phyloP scores from a whole-genome alignment of 164 flowering plant genomes.

The Liquidambar formosana region DNA sequence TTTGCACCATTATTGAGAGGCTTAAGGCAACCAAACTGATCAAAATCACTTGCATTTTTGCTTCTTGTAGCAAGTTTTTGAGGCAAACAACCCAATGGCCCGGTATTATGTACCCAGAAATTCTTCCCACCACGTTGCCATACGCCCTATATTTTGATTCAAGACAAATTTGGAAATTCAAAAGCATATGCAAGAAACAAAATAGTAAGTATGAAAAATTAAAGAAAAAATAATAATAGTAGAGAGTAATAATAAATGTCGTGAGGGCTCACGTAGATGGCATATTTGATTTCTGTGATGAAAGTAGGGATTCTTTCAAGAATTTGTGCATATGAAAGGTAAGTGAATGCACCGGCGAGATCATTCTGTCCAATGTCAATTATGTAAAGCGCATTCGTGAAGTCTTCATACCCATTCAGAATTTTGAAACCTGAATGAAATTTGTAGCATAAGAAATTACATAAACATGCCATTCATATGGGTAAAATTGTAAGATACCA shows the following conservation, averaged over 20 bases:
- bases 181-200: background rate
- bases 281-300: constrained; percentile 45
- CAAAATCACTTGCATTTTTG: constrained; percentile 25
- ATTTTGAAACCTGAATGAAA: constrained; percentile 23
- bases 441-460: background rate
- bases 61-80: constrained; percentile 40
- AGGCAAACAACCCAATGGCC: constrained; percentile 63
- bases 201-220: background rate
- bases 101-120: constrained; percentile 66
- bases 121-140: constrained; percentile 55
- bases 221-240: too few species aligned
- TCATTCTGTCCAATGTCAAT: constrained; percentile 72
- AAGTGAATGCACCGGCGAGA: constrained; percentile 37
- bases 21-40: constrained; percentile 46
- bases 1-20: constrained; percentile 45
- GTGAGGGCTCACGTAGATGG: constrained; percentile 30
- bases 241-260: background rate
- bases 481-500: background rate
- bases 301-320: constrained; percentile 43
- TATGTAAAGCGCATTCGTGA: constrained; percentile 47
- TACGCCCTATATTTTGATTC: constrained; percentile 27
- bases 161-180: too few species aligned
- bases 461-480: too few species aligned
- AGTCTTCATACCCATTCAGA: constrained; percentile 37
- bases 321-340: constrained; percentile 34